Evolutionary conservation across 2,329 filamentous ascomycete species (phyloP), one percentile per base, ranked within the genome.

Genomic region (Alternaria incomplexa): DNA sequence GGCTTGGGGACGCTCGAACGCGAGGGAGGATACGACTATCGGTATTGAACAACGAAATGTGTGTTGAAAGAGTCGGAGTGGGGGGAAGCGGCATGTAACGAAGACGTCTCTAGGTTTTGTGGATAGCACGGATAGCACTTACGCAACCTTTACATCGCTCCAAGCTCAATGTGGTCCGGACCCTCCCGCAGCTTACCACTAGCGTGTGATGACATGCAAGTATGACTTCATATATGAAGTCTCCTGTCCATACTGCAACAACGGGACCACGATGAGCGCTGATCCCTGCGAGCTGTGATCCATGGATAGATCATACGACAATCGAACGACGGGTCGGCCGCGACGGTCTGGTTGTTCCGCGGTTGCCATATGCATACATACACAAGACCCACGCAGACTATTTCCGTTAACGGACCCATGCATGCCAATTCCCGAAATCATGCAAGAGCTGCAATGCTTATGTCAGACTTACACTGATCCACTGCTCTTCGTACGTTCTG

Each of bases 1-100:
- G 65, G 69, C 9, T 32, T 71, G 22, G 65, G 61, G 8, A 69
- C 64, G 9, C 17, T 69, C 44, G 65, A 64, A 44, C 56, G 62
- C 28, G 56, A 63, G 23, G 46, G 46, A 22, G 40, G 53, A 7
- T 46, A 12, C n/a, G 58, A 44, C 3, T 53, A 59, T 58, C 50
- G 48, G 9, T 65, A 60, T 57, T 63, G 26, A 56, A 40, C 7
- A 2, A 46, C 17, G 10, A 23, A 15, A 20, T n/a, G 20, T n/a
- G n/a, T 9, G 6, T 40, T 26, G 15, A 23, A 7, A 4, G 5
- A 23, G 13, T 52, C 20, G 20, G 13, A 26, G 12, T 11, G 44
- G 50, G 12, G 55, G 23, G 11, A 26, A 26, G 51, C 22, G 51
- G 22, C 11, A 30, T 22, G 54, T 40, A 32, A 56, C 9, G 10